phyloP scores from a whole-genome alignment of 306 rosid genomes.

The Glycyrrhiza uralensis region DNA sequence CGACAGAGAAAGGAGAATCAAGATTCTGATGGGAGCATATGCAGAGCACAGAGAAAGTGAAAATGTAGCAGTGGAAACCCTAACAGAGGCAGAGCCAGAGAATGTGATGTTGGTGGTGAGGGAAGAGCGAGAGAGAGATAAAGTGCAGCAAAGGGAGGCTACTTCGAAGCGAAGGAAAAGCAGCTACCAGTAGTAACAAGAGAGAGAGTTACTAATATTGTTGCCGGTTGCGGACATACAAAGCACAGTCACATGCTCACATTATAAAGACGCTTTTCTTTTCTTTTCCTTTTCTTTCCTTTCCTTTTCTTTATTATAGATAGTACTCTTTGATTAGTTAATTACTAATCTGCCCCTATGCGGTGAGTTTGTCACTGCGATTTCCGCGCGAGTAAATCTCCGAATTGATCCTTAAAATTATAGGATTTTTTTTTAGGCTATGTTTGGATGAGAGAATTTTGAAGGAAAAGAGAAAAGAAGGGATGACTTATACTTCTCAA shows the following conservation, averaged over 20 bases:
- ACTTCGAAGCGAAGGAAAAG: slow-evolving; percentile 35
- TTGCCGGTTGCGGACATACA: not conserved
- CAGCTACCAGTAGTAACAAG: not conserved
- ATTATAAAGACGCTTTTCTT: not conserved
- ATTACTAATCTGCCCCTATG: not conserved
- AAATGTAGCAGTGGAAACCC: slow-evolving; percentile 40
- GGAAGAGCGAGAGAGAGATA: not conserved
- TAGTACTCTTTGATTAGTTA: not conserved
- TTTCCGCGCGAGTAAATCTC: no score
- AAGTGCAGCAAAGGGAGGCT: slow-evolving; percentile 40
- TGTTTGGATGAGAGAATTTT: no score
- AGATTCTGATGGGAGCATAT: slow-evolving; percentile 12
- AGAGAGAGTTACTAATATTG: not conserved
- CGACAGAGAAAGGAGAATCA: not conserved
- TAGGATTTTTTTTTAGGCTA: no score
- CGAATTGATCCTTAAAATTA: no score
- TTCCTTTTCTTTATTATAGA: not conserved
- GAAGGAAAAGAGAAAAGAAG: no score
- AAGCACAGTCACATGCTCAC: not conserved
- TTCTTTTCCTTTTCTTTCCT: not conserved
- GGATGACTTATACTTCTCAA: no score
- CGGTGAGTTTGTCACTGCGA: no score
- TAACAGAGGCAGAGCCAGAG: slow-evolving; percentile 14
- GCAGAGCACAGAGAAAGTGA: not conserved
- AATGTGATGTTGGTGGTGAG: no score